Evolutionary conservation across 176 grass and related monocot species (phyloP).

Genomic region (Juncus inflexus): DNA sequence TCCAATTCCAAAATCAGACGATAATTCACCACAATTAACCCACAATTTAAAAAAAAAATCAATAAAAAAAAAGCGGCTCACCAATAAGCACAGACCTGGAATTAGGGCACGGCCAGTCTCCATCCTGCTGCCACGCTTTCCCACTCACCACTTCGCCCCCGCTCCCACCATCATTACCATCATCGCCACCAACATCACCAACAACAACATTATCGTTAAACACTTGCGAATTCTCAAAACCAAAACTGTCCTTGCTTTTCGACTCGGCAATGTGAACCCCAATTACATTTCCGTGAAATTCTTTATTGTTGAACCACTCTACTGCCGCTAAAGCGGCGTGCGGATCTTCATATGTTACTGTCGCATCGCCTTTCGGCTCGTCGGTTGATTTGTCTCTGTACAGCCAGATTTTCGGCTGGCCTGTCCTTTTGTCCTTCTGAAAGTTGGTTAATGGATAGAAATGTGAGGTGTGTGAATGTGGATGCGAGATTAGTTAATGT

Average conservation of each 20-base stretch:
- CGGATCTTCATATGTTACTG: constrained; percentile 86
- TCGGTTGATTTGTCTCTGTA: constrained; percentile 87
- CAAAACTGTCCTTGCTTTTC: constrained; percentile 61
- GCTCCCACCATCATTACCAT: constrained; percentile 34
- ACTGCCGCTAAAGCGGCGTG: constrained; percentile 90
- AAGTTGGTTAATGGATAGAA: constrained; percentile 4
- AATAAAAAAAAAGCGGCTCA: constrained; percentile 60
- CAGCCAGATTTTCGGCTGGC: constrained; percentile 83
- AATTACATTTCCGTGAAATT: constrained; percentile 77
- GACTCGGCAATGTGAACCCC: constrained; percentile 84
- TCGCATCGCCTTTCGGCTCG: constrained; percentile 96
- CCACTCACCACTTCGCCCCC: constrained; percentile 39
- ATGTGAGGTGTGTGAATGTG: too few relatives aligned
- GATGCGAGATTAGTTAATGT: too few relatives aligned
- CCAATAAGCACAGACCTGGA: constrained; percentile 97
- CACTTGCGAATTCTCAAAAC: constrained; percentile 11
- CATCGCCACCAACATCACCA: constrained; percentile 30
- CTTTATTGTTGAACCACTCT: constrained; percentile 97
- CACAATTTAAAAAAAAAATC: constrained; percentile 30
- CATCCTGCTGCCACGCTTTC: constrained; percentile 97
- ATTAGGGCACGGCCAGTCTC: constrained; percentile 98
- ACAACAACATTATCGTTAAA: constrained; percentile 23
- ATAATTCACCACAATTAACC: not conserved
- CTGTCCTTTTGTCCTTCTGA: constrained; percentile 95
- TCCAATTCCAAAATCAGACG: too few relatives aligned